phyloP scores from a whole-genome alignment of 345 rosid genomes.

The Boechera stricta region DNA sequence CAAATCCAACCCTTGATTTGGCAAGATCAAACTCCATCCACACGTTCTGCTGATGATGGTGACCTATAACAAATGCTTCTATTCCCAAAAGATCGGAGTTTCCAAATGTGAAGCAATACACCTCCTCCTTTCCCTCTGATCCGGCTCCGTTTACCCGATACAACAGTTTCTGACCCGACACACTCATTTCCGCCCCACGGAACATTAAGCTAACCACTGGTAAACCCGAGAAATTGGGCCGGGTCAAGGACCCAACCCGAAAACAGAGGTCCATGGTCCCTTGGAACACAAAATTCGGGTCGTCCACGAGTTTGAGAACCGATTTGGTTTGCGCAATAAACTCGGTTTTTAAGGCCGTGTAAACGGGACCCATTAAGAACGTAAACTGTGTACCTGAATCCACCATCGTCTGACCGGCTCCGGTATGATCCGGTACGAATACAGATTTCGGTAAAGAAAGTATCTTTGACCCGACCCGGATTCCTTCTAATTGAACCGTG shows the following conservation, averaged over 20 bases:
- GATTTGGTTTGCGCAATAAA: constrained; percentile 58
- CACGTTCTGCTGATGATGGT: constrained; percentile 80
- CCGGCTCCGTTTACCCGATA: constrained; percentile 69
- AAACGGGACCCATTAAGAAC: constrained; percentile 70
- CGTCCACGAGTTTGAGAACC: constrained; percentile 51
- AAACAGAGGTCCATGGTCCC: constrained; percentile 83
- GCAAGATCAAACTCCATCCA: constrained; percentile 87
- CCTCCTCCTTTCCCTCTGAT: constrained; percentile 56
- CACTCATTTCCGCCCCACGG: constrained; percentile 70
- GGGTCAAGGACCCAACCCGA: constrained; percentile 37
- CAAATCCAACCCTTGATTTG: constrained; percentile 77
- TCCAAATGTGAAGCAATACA: constrained; percentile 82
- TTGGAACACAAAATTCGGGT: constrained; percentile 66
- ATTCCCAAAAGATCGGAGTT: constrained; percentile 75
- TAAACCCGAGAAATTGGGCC: constrained; percentile 42
- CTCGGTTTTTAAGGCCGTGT: constrained; percentile 60
- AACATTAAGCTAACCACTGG: constrained; percentile 64
- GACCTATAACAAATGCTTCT: constrained; percentile 78
- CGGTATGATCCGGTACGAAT: constrained; percentile 75
- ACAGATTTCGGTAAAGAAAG: constrained; percentile 58
- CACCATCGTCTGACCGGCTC: constrained; percentile 86
- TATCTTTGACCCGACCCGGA: constrained; percentile 55
- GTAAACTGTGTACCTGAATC: constrained; percentile 87
- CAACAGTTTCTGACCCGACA: constrained; percentile 62
- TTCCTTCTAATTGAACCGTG: constrained; percentile 69